These are phyloP conservation scores for Vitis hybrid DNA, from an alignment of 177 flowering plant species.

Conservation along the genomic window DNA sequence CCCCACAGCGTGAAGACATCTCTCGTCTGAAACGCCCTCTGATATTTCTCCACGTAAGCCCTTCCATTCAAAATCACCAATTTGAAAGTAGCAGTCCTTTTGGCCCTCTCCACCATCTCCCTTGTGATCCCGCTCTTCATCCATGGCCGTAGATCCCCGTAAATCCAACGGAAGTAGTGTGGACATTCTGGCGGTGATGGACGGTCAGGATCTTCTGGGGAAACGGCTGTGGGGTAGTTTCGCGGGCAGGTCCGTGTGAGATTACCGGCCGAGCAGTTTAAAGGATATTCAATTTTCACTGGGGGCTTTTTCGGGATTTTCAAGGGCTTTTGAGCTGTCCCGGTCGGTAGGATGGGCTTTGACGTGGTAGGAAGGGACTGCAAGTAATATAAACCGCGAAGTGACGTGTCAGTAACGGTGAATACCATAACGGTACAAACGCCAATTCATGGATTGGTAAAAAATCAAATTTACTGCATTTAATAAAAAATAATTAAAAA, in stretches of 20 bases:
- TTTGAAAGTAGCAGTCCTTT: constrained; percentile 53
- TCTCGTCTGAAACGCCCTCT: constrained; percentile 51
- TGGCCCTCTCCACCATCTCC: constrained; percentile 58
- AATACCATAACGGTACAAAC: too few relatives aligned
- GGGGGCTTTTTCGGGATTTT: constrained; percentile 14
- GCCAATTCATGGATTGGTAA: too few relatives aligned
- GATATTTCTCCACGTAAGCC: constrained; percentile 50
- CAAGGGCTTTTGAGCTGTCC: neutral
- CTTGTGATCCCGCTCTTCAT: constrained; percentile 58
- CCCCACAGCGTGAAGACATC: constrained; percentile 80
- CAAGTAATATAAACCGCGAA: neutral
- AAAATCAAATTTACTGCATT: too few relatives aligned
- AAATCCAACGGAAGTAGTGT: constrained; percentile 79
- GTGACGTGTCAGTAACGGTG: neutral
- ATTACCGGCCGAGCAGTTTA: constrained; percentile 33
- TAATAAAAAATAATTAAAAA: too few relatives aligned
- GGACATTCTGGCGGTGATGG: constrained; percentile 50
- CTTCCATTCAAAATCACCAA: constrained; percentile 60
- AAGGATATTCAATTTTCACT: constrained; percentile 27
- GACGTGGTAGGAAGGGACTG: constrained; percentile 5
- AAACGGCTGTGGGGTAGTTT: constrained; percentile 27
- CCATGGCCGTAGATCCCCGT: constrained; percentile 88
- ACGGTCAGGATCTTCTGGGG: constrained; percentile 15
- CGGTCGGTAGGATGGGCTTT: neutral
- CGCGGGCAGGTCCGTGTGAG: constrained; percentile 40